Evolutionary conservation across 257 asterid genomes (phyloP).

Genomic region (Scutellaria minor): DNA sequence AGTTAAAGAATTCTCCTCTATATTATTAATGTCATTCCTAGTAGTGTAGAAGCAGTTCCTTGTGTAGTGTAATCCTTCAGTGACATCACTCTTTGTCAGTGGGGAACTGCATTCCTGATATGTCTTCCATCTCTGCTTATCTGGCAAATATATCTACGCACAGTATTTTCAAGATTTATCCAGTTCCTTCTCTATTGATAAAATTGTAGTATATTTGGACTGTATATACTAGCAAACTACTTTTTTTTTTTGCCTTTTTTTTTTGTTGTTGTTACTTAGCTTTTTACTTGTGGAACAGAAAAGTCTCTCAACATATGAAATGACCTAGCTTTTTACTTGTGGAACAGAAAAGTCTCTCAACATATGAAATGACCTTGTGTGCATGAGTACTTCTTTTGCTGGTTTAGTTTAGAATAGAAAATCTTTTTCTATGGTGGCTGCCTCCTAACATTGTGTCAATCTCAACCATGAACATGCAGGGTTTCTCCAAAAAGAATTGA

Average conservation of each 20-base stretch:
- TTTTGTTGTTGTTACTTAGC: background rate
- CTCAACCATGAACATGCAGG: conserved; percentile 52
- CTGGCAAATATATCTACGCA: background rate
- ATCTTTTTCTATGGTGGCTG: conserved; percentile 21
- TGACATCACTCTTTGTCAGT: conserved; percentile 1
- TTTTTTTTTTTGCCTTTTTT: background rate
- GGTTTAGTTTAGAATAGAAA: conserved; percentile 10
- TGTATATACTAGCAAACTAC: background rate
- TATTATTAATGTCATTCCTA: conserved; percentile 22
- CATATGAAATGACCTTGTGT: conserved; percentile 23
- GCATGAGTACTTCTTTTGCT: conserved; percentile 24
- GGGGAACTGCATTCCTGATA: conserved; percentile 10
- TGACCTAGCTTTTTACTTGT: conserved; percentile 22
- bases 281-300: conserved; percentile 23
- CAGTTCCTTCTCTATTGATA: background rate
- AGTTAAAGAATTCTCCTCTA: conserved; percentile 30
- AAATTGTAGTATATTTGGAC: conserved; percentile 4
- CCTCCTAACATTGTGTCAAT: conserved; percentile 29
- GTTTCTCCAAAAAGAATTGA: conserved; percentile 87
- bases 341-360: conserved; percentile 10
- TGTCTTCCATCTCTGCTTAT: conserved; percentile 28
- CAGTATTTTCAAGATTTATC: conserved; percentile 21
- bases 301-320: conserved; percentile 1
- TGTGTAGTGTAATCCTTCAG: background rate
- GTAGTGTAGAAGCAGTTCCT: conserved; percentile 11